Percentiles rank a stretch among this genome's conserved stretches.
Conservation (phyloP, 192 early-diverging fungal genomes). For the Backusella parvicylindrica region DNA sequence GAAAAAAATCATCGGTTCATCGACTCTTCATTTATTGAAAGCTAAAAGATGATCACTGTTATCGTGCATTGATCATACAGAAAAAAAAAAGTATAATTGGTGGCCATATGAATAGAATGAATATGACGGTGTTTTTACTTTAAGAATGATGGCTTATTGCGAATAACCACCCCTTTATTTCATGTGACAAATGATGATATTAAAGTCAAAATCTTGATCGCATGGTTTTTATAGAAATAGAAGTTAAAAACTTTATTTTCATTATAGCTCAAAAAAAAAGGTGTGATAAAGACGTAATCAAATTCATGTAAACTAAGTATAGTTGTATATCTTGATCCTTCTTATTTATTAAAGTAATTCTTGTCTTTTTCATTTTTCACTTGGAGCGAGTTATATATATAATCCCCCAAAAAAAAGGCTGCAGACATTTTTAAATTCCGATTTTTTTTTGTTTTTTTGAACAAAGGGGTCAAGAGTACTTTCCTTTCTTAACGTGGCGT, state of each 20-base stretch:
- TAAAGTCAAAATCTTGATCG: background rate
- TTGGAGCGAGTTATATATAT: too few species aligned
- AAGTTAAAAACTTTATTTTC: background rate
- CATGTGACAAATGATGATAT: background rate
- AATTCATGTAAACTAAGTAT: background rate
- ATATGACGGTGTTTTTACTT: background rate
- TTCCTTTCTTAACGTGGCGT: background rate
- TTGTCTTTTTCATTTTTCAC: too few species aligned
- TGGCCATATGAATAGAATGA: background rate
- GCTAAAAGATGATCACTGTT: background rate
- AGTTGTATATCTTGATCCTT: background rate
- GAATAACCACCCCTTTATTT: background rate
- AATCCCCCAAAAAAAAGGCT: background rate
- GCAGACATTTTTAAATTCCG: background rate
- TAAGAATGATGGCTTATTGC: background rate
- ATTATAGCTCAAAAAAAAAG: background rate
- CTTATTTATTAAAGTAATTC: too few species aligned
- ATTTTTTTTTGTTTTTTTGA: background rate
- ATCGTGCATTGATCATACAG: background rate
- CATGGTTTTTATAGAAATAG: background rate
- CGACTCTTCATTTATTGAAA: background rate
- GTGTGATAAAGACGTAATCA: background rate
- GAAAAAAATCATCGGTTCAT: background rate
- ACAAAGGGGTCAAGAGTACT: background rate
- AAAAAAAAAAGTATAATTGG: background rate